Evolutionary conservation across 2,329 filamentous ascomycete genomes (phyloP).

Genomic region (Parascedosporium putredinis): DNA sequence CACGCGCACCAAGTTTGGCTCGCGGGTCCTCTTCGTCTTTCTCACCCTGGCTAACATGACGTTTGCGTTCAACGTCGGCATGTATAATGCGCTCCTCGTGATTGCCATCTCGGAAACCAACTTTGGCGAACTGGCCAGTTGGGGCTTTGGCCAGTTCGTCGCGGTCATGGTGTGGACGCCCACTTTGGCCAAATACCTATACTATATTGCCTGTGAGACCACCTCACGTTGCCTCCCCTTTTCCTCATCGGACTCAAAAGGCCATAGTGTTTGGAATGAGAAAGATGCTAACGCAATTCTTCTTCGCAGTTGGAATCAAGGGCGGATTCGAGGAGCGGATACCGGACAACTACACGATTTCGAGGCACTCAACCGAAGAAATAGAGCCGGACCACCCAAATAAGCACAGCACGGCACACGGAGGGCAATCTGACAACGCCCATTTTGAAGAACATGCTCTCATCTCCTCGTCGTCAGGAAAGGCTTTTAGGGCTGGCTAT

Average conservation of each 20-base stretch:
- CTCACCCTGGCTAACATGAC: background rate
- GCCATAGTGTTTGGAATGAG: too few relatives aligned
- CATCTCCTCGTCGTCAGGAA: too few relatives aligned
- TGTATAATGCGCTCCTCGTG: constrained; percentile 1
- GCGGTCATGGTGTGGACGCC: constrained; percentile 3
- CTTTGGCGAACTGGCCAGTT: background rate
- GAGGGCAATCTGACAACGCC: too few relatives aligned
- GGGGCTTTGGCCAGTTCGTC: constrained; percentile 1
- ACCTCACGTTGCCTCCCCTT: background rate
- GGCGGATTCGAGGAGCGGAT: background rate
- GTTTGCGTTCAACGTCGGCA: background rate
- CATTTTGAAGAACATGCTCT: too few relatives aligned
- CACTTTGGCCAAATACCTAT: constrained; percentile 1
- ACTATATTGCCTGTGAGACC: background rate
- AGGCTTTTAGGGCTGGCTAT: too few relatives aligned
- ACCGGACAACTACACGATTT: constrained; percentile 2
- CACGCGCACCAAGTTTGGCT: background rate
- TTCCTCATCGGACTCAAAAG: background rate
- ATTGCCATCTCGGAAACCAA: background rate
- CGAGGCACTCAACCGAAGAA: background rate
- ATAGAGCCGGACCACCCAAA: too few relatives aligned
- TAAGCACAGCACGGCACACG: too few relatives aligned
- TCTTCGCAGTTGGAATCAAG: constrained; percentile 2
- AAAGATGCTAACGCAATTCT: background rate
- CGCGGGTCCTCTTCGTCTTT: background rate